A percentile compares a stretch with the other conserved stretches of the same genome.
These are phyloP conservation scores for Neurospora sp. DNA, from an alignment of 495 filamentous ascomycete species.

Conservation along the genomic window DNA sequence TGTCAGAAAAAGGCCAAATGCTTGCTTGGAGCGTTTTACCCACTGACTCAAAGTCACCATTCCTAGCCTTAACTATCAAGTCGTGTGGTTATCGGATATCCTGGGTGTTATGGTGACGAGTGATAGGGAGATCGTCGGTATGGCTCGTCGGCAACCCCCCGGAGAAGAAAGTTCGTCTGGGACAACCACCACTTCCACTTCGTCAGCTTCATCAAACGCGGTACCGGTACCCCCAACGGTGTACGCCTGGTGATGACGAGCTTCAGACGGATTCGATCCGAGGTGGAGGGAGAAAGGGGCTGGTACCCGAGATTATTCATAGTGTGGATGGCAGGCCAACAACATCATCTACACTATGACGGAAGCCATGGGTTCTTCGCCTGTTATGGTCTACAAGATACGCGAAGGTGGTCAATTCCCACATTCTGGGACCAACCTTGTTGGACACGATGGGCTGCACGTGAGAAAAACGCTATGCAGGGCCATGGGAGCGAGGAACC, in stretches of 20 bases:
- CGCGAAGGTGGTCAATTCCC: background rate
- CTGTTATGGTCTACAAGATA: background rate
- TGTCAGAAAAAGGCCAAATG: background rate
- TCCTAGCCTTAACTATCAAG: background rate
- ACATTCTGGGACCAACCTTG: background rate
- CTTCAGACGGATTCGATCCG: background rate
- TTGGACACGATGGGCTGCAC: background rate
- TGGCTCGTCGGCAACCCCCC: background rate
- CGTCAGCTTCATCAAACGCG: background rate
- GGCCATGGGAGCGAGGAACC: background rate
- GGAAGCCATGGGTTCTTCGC: background rate
- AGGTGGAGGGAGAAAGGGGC: background rate
- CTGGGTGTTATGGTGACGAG: background rate
- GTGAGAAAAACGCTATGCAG: background rate
- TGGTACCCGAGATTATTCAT: background rate
- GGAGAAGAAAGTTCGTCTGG: background rate
- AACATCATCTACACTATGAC: background rate
- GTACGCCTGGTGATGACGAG: background rate
- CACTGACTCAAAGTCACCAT: background rate
- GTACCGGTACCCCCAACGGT: background rate
- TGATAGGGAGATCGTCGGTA: background rate
- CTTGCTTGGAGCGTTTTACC: background rate
- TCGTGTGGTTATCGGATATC: background rate
- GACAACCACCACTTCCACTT: background rate
- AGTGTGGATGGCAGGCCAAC: background rate